Evolutionary conservation across 2,329 filamentous ascomycete species (phyloP).

Genomic region (Colletotrichum theobromicola): DNA sequence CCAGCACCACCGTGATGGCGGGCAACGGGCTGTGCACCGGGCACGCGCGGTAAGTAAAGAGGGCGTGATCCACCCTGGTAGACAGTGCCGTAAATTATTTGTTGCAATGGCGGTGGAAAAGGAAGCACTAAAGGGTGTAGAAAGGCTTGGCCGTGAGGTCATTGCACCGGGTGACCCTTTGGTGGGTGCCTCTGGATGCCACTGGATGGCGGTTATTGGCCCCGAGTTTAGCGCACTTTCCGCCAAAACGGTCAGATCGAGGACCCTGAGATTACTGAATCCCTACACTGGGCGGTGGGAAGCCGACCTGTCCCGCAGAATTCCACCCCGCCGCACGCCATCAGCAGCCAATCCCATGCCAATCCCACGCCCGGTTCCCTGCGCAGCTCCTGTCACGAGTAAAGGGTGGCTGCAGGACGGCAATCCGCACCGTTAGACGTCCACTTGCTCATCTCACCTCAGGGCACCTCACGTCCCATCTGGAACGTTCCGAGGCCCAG

Average conservation of each 20-base stretch:
- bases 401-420: background rate
- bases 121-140: background rate
- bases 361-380: background rate
- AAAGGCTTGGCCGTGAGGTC: constrained; percentile 18
- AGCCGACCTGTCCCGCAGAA: background rate
- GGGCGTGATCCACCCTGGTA: constrained; percentile 10
- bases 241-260: constrained; percentile 13
- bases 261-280: constrained; percentile 18
- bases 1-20: background rate
- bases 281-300: background rate
- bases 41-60: constrained; percentile 17
- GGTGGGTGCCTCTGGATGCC: background rate
- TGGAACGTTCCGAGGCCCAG: background rate
- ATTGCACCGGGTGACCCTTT: constrained; percentile 14
- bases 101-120: background rate
- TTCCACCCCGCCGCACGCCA: background rate
- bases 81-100: background rate
- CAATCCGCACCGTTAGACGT: background rate
- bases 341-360: background rate
- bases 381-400: background rate
- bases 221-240: constrained; percentile 3
- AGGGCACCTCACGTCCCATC: background rate
- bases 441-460: background rate
- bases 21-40: constrained; percentile 9
- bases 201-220: constrained; percentile 4